These are phyloP conservation scores for Metschnikowia chrysomelidarum DNA, from an alignment of 805 yeast genomes.

Conservation along the genomic window DNA sequence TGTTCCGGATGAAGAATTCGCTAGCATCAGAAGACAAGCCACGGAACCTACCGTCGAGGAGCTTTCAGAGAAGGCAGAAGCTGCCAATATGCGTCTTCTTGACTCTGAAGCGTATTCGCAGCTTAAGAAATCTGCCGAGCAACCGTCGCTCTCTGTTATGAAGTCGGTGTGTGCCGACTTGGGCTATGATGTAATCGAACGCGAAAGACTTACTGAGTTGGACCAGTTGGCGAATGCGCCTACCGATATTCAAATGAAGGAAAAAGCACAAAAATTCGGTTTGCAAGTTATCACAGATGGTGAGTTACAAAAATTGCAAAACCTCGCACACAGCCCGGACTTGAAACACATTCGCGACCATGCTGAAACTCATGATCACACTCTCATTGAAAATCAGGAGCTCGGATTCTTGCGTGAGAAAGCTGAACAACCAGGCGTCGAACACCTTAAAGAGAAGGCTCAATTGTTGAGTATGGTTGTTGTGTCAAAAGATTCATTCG, in stretches of 20 bases:
- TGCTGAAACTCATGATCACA: constrained; percentile 6
- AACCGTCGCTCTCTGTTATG: constrained; percentile 26
- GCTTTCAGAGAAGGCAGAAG: constrained; percentile 8
- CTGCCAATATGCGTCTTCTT: constrained; percentile 4
- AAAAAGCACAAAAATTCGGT: constrained; percentile 9
- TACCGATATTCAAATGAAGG: constrained; percentile 16
- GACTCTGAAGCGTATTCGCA: constrained; percentile 2
- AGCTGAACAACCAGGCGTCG: constrained; percentile 8
- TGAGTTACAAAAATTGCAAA: constrained; percentile 9
- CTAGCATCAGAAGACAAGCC: constrained; percentile 9
- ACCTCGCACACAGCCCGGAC: constrained; percentile 18
- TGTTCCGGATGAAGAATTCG: constrained; percentile 3
- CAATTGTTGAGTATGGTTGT: constrained; percentile 3
- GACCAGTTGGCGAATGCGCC: constrained; percentile 19
- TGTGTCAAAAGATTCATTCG: constrained; percentile 4
- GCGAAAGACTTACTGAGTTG: constrained; percentile 10
- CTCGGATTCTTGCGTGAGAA: background rate
- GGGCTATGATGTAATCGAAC: constrained; percentile 13
- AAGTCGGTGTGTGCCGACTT: constrained; percentile 13
- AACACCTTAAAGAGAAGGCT: constrained; percentile 10
- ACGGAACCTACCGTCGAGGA: constrained; percentile 18
- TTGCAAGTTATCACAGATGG: constrained; percentile 5
- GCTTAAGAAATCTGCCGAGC: constrained; percentile 27
- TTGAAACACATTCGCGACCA: constrained; percentile 17
- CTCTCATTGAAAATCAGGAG: constrained; percentile 1